Conservation (phyloP, 768 basidiomycete genomes). For the Harrya chromipes region DNA sequence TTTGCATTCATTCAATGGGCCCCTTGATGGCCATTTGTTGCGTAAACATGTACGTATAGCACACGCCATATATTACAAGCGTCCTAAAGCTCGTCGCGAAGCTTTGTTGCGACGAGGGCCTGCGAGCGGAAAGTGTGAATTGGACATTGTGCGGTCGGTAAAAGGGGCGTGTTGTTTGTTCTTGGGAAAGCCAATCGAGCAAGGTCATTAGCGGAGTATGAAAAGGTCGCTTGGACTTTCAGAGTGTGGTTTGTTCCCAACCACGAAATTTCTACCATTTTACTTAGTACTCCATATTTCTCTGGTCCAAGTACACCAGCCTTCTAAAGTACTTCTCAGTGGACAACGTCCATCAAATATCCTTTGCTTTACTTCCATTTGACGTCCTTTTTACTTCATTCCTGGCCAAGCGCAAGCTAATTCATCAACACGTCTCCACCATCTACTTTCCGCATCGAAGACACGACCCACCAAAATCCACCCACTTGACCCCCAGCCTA, state of each 20-base stretch:
- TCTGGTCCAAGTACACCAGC: slow-evolving; percentile 35
- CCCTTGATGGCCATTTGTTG: too few relatives aligned
- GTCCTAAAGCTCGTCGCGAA: not conserved
- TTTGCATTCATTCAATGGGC: too few relatives aligned
- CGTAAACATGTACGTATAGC: slow-evolving; percentile 7
- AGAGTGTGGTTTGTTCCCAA: slow-evolving; percentile 27
- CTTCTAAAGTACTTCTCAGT: slow-evolving; percentile 32
- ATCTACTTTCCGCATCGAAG: slow-evolving; percentile 24
- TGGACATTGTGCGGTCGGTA: too few relatives aligned
- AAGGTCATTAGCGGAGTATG: slow-evolving; percentile 31
- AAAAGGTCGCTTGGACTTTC: slow-evolving; percentile 30
- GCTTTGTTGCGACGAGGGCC: too few relatives aligned
- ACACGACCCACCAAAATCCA: slow-evolving; percentile 26
- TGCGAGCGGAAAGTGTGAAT: too few relatives aligned
- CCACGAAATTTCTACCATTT: slow-evolving; percentile 34
- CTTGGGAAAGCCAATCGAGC: slow-evolving; percentile 25
- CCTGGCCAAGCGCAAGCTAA: slow-evolving; percentile 31
- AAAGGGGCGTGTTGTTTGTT: too few relatives aligned
- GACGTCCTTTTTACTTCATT: slow-evolving; percentile 21
- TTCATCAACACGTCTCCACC: slow-evolving; percentile 25
- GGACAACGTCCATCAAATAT: slow-evolving; percentile 32
- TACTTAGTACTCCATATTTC: slow-evolving; percentile 38
- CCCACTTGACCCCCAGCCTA: slow-evolving; percentile 17
- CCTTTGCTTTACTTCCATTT: slow-evolving; percentile 21
- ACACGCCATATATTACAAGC: slow-evolving; percentile 15